Evolutionary conservation across 1,139 yeast genomes (phyloP), one percentile per base, ranked within the genome.

Genomic region (Eremothecium cymbalariae): DNA sequence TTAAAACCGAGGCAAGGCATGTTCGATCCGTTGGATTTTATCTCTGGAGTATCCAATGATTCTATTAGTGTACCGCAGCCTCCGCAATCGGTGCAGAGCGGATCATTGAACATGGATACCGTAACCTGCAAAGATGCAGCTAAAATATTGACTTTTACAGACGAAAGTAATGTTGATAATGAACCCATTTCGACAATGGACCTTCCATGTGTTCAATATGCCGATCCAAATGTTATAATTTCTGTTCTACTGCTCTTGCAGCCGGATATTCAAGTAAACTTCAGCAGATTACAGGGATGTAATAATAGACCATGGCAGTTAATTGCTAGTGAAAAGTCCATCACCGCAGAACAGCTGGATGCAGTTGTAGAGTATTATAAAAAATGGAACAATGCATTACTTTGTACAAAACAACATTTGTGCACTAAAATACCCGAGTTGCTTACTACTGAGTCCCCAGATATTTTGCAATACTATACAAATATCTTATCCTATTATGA

Each of bases 381-480:
- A 1, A 12, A 20, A 0, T 65, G 72, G 44, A 63, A 67, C 2
- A 46, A 67, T 26, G 56, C 63, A 38, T 58, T 23, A 32, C 35
- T 25, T 21, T 30, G 21, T 53, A 57, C 43, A 42, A 62, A 28
- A 50, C 64, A 8, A 34, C 54, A 32, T 29, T 62, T 34, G 56
- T 73, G 17, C 33, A 39, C 4, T 37, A 50, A 42, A 25, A 48
- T 48, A 38, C 62, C 53, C 11, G 38, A 2, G 33, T 34, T 36
- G 42, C 48, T 33, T 34, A 17, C 33, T 32, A 15, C 42, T 47
- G 61, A 6, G 9, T 31, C 18, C 9, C 24, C 21, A 16, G 41
- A 38, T 2, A 43, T 71, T 28, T 62, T 72, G 38, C 62, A 68
- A 11, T 90, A 86, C 70, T 63, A 86, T 27, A 82, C 94, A 0